Percentiles rank a stretch among this genome's conserved stretches.
Conservation (phyloP, 1,139 yeast species). For the Debaryomycetaceae sp. region DNA sequence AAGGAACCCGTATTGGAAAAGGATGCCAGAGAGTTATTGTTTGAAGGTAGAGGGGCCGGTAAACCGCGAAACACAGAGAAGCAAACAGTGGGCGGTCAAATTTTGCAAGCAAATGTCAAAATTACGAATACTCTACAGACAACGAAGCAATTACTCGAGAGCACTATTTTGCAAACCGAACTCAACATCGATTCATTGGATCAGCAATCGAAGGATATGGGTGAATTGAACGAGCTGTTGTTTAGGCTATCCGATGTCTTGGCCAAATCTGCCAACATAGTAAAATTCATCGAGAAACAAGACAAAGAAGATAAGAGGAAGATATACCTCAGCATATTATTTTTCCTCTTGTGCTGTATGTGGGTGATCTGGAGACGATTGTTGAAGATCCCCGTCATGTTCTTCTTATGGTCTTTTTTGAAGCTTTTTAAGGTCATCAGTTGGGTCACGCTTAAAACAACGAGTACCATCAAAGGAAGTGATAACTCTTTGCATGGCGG, state of each 20-base stretch:
- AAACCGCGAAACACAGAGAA: slow-evolving; percentile 10
- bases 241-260: slow-evolving; percentile 53
- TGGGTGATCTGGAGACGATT: slow-evolving; percentile 70
- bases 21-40: slow-evolving; percentile 15
- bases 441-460: slow-evolving; percentile 11
- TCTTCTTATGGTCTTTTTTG: slow-evolving; percentile 57
- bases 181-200: slow-evolving; percentile 60
- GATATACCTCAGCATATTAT: slow-evolving; percentile 57
- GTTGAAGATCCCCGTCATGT: slow-evolving; percentile 50
- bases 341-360: slow-evolving; percentile 50
- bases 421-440: slow-evolving; percentile 42
- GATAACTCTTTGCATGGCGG: background rate
- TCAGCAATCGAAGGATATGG: slow-evolving; percentile 52
- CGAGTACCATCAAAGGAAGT: slow-evolving; percentile 1
- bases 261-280: slow-evolving; percentile 52
- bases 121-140: slow-evolving; percentile 52
- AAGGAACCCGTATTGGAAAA: slow-evolving; percentile 6
- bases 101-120: slow-evolving; percentile 47
- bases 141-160: slow-evolving; percentile 51
- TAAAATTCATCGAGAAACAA: slow-evolving; percentile 63
- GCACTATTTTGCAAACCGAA: slow-evolving; percentile 58
- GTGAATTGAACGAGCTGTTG: slow-evolving; percentile 48
- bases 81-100: slow-evolving; percentile 26
- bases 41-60: slow-evolving; percentile 15
- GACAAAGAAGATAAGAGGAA: slow-evolving; percentile 59